phyloP scores from a whole-genome alignment of 2,329 filamentous ascomycete species.

The Talaromyces sp. region DNA sequence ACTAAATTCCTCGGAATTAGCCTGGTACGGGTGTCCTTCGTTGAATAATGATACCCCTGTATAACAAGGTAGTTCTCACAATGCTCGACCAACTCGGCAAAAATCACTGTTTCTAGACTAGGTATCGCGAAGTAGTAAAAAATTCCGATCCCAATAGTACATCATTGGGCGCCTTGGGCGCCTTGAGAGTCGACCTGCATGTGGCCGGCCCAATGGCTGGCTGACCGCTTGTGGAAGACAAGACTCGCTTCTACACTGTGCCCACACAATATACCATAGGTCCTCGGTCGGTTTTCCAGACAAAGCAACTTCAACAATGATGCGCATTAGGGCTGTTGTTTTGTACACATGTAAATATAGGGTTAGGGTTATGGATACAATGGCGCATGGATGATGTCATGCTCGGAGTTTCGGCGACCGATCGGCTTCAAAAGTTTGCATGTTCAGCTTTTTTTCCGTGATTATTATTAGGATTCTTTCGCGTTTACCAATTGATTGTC shows the following conservation, averaged over 20 bases:
- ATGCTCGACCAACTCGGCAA: not conserved
- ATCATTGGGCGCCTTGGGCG: not conserved
- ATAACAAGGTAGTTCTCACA: not conserved
- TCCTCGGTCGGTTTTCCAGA: no score
- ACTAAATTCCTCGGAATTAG: not conserved
- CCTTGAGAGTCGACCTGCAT: not conserved
- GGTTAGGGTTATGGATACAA: no score
- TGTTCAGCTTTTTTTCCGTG: no score
- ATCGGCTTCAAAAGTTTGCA: no score
- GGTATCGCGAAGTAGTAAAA: not conserved
- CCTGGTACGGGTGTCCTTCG: not conserved
- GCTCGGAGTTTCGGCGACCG: no score
- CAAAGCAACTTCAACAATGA: no score
- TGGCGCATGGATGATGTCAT: no score
- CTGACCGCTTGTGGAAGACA: not conserved
- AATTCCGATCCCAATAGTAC: not conserved
- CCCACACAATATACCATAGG: not conserved
- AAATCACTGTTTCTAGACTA: not conserved
- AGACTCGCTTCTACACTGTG: no score
- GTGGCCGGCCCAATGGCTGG: not conserved
- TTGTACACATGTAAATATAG: no score
- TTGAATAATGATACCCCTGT: not conserved
- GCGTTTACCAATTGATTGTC: no score
- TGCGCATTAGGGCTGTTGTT: no score
- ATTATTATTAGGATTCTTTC: no score